Base-by-base conservation (phyloP, 1,284 basidiomycete genomes). In the Inonotus hispidus region DNA sequence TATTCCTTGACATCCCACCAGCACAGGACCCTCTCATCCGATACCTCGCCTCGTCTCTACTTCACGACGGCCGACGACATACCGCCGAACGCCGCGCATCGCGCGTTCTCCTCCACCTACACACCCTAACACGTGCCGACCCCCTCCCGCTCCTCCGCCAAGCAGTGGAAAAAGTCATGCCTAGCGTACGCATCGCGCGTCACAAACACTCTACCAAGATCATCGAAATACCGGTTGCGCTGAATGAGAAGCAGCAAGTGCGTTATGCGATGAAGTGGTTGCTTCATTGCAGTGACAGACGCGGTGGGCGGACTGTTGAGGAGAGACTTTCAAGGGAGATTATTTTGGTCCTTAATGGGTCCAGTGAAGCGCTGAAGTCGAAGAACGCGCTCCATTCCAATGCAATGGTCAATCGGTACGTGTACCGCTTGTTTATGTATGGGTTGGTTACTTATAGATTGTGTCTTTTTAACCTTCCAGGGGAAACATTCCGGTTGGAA, bases 331-430 rank as follows among this genome's bases (percentile, higher is more conserved):
- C 92, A 45, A 78, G 84, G 69, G 91, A 93, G 74, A 73, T 93
- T 32, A 78, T 94, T 43, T 78, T 76, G 0, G 80, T 90, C 23
- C 66, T 93, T 3, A 81, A 86, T 67, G 87, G 86, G 2, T 73
- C 74, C 35, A 83, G 80, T 54, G 77, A 77, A 35, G 79, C 79
- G 37, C 75, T 87, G 62, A 76, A 79, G 66, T 80, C 79, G 67
- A 84, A 92, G 73, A 75, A 75, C 66, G 77, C 82, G 58, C 71
- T 83, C 56, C 93, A 95, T 71, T 81, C 78, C 67, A 68, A 82
- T 41, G 94, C 88, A 1, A 89, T 88, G 78, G 79, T 89, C 38
- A 92, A 92, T 73, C 87, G 93, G 91, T 93, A 65, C 61, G 88
- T 79, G n/a, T 47, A 27, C 27, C n/a, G 13, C 4, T 19, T 29